Conservation (phyloP, 1,284 basidiomycete genomes). For the Ustilago loliicola region DNA sequence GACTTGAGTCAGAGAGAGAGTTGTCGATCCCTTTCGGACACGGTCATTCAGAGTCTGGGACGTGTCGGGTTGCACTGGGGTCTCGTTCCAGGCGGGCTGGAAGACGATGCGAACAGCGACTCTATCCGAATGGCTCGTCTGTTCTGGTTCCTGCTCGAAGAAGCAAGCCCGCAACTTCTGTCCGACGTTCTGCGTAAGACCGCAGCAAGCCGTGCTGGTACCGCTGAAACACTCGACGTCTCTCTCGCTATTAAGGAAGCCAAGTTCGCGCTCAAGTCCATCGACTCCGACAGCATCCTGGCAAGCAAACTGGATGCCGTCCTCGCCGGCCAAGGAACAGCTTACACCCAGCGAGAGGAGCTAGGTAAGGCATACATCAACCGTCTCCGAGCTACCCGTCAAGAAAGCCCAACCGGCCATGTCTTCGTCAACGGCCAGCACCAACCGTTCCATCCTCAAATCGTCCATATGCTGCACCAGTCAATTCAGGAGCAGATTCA, state of each 20-base stretch:
- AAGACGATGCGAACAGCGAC: conserved; percentile 29
- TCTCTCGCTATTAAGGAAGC: conserved; percentile 44
- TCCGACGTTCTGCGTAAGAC: conserved; percentile 48
- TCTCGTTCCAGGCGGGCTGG: conserved; percentile 59
- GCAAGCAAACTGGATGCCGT: conserved; percentile 16
- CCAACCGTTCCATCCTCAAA: conserved; percentile 79
- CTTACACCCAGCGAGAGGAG: conserved; percentile 22
- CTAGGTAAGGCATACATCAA: conserved; percentile 39
- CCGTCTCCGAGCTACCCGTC: conserved; percentile 41
- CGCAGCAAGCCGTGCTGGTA: conserved; percentile 16
- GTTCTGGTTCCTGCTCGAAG: conserved; percentile 56
- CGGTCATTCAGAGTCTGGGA: conserved; percentile 45
- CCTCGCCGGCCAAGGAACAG: conserved; percentile 15
- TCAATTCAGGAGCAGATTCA: conserved; percentile 54
- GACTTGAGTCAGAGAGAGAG: conserved; percentile 56
- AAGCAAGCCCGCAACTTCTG: conserved; percentile 26
- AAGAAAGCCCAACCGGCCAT: conserved; percentile 68
- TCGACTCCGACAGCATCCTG: conserved; percentile 21
- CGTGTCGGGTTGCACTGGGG: conserved; percentile 63
- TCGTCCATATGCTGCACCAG: conserved; percentile 47
- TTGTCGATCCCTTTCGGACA: conserved; percentile 57
- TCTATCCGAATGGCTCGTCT: conserved; percentile 50
- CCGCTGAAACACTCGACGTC: conserved; percentile 27
- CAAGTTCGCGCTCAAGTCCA: conserved; percentile 29
- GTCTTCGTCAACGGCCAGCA: conserved; percentile 89